Evolutionary conservation across 345 rosid genomes (phyloP).

Genomic region (Abelmoschus esculentus): DNA sequence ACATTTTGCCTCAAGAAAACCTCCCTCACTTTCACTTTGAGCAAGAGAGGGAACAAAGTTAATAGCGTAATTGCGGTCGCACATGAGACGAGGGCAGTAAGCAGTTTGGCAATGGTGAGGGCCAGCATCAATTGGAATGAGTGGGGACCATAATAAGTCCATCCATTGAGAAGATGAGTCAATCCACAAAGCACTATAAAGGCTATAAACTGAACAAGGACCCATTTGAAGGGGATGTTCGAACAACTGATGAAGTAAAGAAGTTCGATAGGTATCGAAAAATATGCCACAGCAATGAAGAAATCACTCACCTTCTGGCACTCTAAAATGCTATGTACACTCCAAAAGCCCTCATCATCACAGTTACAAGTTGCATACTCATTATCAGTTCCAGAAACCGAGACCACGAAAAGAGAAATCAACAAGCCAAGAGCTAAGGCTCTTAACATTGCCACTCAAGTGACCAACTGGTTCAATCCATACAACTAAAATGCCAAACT

Average conservation of each 20-base stretch:
- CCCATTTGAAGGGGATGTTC: slow-evolving; percentile 95
- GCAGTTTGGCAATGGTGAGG: slow-evolving; percentile 69
- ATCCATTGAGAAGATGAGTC: slow-evolving; percentile 76
- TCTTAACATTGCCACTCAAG: slow-evolving; percentile 53
- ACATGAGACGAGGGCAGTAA: slow-evolving; percentile 85
- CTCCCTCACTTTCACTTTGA: slow-evolving; percentile 90
- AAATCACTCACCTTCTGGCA: slow-evolving; percentile 90
- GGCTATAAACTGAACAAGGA: slow-evolving; percentile 69
- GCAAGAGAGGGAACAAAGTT: slow-evolving; percentile 75
- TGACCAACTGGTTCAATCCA: slow-evolving; percentile 17
- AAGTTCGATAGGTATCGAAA: slow-evolving; percentile 88
- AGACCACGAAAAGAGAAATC: slow-evolving; percentile 31
- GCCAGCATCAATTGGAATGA: slow-evolving; percentile 73
- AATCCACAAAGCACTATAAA: slow-evolving; percentile 94
- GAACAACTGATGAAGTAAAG: slow-evolving; percentile 90
- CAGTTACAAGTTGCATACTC: slow-evolving; percentile 63
- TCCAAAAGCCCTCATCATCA: slow-evolving; percentile 78
- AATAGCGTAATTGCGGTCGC: slow-evolving; percentile 84
- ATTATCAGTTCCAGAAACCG: slow-evolving; percentile 42
- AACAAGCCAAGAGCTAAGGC: slow-evolving; percentile 45
- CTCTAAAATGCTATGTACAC: slow-evolving; percentile 58
- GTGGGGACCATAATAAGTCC: slow-evolving; percentile 89
- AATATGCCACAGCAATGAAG: slow-evolving; percentile 80
- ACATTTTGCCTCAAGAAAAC: slow-evolving; percentile 81
- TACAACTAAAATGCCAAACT: slow-evolving; percentile 1